Conservation (phyloP, 1,284 basidiomycete species). For the Stygiomarasmius scandens region DNA sequence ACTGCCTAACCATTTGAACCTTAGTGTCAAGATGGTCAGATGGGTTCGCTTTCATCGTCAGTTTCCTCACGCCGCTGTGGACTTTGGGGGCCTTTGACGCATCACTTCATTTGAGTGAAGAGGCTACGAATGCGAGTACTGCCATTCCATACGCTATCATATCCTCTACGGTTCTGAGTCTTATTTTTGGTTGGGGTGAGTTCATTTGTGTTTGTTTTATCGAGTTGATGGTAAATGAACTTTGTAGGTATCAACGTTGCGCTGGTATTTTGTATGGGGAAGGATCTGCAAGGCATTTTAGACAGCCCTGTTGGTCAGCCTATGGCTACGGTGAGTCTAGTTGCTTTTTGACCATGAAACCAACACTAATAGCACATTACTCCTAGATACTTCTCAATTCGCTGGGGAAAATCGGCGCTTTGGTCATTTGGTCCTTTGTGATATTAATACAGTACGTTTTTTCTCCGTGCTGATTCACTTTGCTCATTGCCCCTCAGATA, state of each 20-base stretch:
- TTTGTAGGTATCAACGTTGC: slow-evolving; percentile 24
- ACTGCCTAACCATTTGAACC: background rate
- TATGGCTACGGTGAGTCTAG: slow-evolving; percentile 26
- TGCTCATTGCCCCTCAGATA: background rate
- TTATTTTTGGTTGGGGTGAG: slow-evolving; percentile 61
- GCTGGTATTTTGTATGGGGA: slow-evolving; percentile 34
- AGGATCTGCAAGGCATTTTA: slow-evolving; percentile 39
- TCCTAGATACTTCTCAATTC: slow-evolving; percentile 33
- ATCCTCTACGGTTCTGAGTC: slow-evolving; percentile 50
- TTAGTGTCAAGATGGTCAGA: slow-evolving; percentile 69
- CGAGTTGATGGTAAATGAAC: slow-evolving; percentile 29
- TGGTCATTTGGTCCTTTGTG: slow-evolving; percentile 28
- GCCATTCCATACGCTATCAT: slow-evolving; percentile 70
- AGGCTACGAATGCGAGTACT: slow-evolving; percentile 59
- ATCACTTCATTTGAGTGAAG: slow-evolving; percentile 66
- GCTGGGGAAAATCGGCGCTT: slow-evolving; percentile 25
- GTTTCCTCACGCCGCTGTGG: slow-evolving; percentile 78
- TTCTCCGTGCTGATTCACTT: background rate
- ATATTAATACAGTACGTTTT: slow-evolving; percentile 26
- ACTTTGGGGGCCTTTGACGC: slow-evolving; percentile 49
- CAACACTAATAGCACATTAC: too few species aligned
- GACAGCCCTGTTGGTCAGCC: slow-evolving; percentile 44
- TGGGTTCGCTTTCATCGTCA: slow-evolving; percentile 76
- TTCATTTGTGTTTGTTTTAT: slow-evolving; percentile 35
- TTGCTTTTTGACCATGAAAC: too few species aligned